Base-by-base conservation (phyloP, 768 basidiomycete genomes). In the Glaciozyma martinii region DNA sequence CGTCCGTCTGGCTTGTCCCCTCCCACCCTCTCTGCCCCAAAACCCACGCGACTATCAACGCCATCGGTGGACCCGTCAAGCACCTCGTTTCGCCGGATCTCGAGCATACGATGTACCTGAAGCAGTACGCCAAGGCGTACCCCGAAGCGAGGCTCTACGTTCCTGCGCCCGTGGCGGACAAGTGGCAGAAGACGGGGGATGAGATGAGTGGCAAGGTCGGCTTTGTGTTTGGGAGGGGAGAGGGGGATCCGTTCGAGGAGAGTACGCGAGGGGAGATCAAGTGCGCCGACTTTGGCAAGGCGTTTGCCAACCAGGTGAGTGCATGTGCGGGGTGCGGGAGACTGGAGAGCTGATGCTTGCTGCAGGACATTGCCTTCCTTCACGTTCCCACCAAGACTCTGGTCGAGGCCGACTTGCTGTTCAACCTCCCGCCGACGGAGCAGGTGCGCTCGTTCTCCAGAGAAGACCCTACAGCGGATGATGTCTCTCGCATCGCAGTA, bases 281-380 rank as follows among this genome's bases (percentile, higher is more conserved):
- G 58, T 53, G 56, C 23, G 60, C 40, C 5, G 55, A 59, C 60
- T 67, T 65, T 25, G 59, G 57, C 12, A 53, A 54, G 53, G 53
- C 42, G 16, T 60, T 55, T 18, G 29, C 54, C 23, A 66, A 67
- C 37, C 59, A 66, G 60, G 71, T 62, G 47, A 37, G 59, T 42
- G 16, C 5, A 0, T 54, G 5, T 30, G 25, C 30, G 32, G 33
- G 42, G 10, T 1, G 23, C 59, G 21, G 29, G 16, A 42, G 44
- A 5, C 27, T n/a, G 33, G 19, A 15, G 55, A 40, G 23, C 23
- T 33, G 32, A 9, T n/a, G 23, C 13, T 13, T 12, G 3, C 77
- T 66, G 89, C 86, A 88, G 73, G 90, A 93, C 60, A 83, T 92
- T 19, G 88, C 89, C 0, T 90, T 89, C 76, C 82, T 86, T 64